phyloP scores from a whole-genome alignment of 805 yeast species.

The Zygoascus flipseniorum region DNA sequence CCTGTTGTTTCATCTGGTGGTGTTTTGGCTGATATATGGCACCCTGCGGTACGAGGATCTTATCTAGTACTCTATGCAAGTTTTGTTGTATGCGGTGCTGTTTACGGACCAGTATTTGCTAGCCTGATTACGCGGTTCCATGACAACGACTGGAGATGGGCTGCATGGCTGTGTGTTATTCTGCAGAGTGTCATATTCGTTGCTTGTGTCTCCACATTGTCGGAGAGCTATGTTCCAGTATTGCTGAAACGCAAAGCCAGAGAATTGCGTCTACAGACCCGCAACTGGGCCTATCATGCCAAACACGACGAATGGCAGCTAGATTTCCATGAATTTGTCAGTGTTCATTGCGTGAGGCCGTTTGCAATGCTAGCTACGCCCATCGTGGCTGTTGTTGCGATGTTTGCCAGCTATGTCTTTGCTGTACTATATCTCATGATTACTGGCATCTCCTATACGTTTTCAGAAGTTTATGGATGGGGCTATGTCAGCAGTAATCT shows the following conservation, averaged over 20 bases:
- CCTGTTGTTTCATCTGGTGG: conserved; percentile 56
- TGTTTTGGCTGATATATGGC: conserved; percentile 47
- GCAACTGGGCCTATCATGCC: conserved; percentile 78
- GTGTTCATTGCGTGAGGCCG: conserved; percentile 72
- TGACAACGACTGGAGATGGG: conserved; percentile 49
- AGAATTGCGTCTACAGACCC: conserved; percentile 64
- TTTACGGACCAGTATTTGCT: conserved; percentile 41
- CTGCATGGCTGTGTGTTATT: conserved; percentile 44
- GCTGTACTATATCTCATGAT: conserved; percentile 37
- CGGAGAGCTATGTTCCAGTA: conserved; percentile 33
- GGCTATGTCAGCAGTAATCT: conserved; percentile 23
- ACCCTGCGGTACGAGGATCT: conserved; percentile 42
- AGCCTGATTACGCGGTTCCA: conserved; percentile 36
- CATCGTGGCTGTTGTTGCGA: conserved; percentile 33
- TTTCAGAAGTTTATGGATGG: conserved; percentile 28
- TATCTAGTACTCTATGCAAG: conserved; percentile 43
- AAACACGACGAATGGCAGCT: conserved; percentile 83
- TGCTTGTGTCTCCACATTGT: conserved; percentile 30
- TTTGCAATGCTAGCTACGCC: conserved; percentile 58
- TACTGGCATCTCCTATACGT: conserved; percentile 33
- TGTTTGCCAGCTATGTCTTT: conserved; percentile 36
- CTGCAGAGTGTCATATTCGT: conserved; percentile 28
- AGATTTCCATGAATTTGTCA: conserved; percentile 56
- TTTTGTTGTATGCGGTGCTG: conserved; percentile 38
- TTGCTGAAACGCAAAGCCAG: conserved; percentile 61